These are phyloP conservation scores for Bipolaris victoriae DNA, from an alignment of 2,329 filamentous ascomycete genomes.

Conservation along the genomic window DNA sequence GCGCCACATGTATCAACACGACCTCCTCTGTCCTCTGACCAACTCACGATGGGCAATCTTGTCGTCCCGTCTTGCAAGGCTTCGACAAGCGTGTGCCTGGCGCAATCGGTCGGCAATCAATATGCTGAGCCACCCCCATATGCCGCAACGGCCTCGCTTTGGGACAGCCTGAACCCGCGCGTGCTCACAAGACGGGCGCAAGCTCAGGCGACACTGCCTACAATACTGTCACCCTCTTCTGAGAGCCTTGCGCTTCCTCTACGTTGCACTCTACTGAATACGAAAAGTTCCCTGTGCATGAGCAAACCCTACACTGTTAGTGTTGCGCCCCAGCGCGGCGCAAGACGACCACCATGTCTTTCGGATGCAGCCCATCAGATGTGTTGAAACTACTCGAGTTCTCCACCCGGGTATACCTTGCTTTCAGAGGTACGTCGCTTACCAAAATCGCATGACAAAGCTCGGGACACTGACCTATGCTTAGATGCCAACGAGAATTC, in stretches of 20 bases:
- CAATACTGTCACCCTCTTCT: conserved; percentile 11
- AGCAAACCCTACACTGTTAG: conserved; percentile 16
- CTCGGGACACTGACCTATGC: conserved; percentile 13
- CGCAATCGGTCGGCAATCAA: conserved; percentile 14
- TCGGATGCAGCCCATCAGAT: conserved; percentile 41
- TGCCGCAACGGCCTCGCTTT: conserved; percentile 17
- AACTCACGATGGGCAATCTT: conserved; percentile 7
- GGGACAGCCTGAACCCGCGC: conserved; percentile 18
- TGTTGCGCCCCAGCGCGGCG: conserved; percentile 40
- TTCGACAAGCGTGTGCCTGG: conserved; percentile 16
- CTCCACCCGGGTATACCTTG: conserved; percentile 41
- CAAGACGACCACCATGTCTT: conserved; percentile 33
- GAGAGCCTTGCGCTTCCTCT: conserved; percentile 24
- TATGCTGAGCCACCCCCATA: conserved; percentile 24
- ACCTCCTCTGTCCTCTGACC: conserved; percentile 8
- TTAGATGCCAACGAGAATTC: conserved; percentile 46
- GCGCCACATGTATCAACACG: conserved; percentile 24
- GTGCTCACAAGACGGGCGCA: conserved; percentile 2
- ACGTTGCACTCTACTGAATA: conserved; percentile 17
- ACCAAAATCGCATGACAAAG: neutral
- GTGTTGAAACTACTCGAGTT: conserved; percentile 41
- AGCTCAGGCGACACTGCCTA: conserved; percentile 20
- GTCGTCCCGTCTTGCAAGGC: conserved; percentile 13
- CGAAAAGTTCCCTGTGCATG: conserved; percentile 29
- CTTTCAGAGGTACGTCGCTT: conserved; percentile 38